phyloP scores from a whole-genome alignment of 768 basidiomycete genomes.

The Nevesoporus exiguus region DNA sequence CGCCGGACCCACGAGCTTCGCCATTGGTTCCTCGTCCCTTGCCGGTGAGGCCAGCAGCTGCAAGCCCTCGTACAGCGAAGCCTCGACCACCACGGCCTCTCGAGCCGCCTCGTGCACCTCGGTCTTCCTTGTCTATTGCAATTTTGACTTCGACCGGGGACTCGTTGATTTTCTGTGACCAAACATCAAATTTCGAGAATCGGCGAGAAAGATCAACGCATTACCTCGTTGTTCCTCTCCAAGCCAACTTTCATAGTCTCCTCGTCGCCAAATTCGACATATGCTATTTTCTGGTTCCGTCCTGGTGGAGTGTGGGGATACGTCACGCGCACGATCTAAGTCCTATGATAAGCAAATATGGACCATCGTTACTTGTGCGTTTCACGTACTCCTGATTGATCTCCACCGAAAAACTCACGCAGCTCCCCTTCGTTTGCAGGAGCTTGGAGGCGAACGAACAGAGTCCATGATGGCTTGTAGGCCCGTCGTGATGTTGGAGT shows the following conservation, averaged over 20 bases:
- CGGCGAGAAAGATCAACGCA: constrained; percentile 12
- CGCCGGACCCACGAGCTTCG: constrained; percentile 27
- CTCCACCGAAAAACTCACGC: constrained; percentile 73
- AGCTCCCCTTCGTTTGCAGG: constrained; percentile 61
- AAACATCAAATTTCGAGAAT: constrained; percentile 6
- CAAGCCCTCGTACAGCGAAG: constrained; percentile 63
- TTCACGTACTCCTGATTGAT: constrained; percentile 58
- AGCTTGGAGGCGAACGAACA: constrained; percentile 69
- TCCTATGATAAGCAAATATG: background rate
- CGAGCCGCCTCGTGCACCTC: constrained; percentile 45
- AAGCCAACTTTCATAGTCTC: constrained; percentile 79
- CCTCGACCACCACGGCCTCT: constrained; percentile 48
- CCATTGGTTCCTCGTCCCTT: constrained; percentile 32
- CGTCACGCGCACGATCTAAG: constrained; percentile 65
- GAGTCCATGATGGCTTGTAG: constrained; percentile 75
- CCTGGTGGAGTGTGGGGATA: constrained; percentile 49
- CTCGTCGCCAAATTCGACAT: constrained; percentile 89
- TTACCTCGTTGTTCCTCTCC: constrained; percentile 69
- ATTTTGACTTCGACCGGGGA: constrained; percentile 63
- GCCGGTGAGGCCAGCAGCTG: constrained; percentile 61
- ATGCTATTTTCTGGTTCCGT: constrained; percentile 61
- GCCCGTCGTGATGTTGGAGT: constrained; percentile 69
- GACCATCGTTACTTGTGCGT: background rate
- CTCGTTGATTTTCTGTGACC: constrained; percentile 65
- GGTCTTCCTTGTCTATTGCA: constrained; percentile 56